phyloP scores from a whole-genome alignment of 169 alveolate species.

The Cystoisospora suis region DNA sequence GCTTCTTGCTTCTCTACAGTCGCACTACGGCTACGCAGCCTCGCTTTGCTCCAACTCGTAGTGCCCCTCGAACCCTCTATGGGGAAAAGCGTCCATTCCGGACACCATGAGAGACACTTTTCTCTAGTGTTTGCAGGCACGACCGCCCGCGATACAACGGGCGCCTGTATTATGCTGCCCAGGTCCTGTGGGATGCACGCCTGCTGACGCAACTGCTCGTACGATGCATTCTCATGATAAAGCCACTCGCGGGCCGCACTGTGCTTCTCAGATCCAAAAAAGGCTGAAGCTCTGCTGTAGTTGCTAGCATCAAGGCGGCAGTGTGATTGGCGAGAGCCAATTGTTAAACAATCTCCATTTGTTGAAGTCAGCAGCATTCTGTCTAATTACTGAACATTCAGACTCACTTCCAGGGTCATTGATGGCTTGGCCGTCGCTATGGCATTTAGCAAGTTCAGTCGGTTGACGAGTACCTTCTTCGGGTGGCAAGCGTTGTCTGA shows the following conservation, averaged over 20 bases:
- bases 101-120: too few species aligned
- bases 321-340: background rate
- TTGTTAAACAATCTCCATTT: background rate
- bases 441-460: background rate
- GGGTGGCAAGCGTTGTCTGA: background rate
- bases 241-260: background rate
- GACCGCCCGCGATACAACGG: too few species aligned
- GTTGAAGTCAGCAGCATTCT: background rate
- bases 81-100: too few species aligned
- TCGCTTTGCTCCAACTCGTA: too few species aligned
- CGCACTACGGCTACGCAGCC: too few species aligned
- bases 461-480: background rate
- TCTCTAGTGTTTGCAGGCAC: too few species aligned
- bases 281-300: background rate
- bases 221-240: too few species aligned
- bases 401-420: background rate
- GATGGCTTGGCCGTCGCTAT: conserved; percentile 6
- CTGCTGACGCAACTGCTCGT: too few species aligned
- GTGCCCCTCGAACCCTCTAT: too few species aligned
- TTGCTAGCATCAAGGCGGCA: background rate
- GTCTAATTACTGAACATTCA: background rate
- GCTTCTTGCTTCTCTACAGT: too few species aligned
- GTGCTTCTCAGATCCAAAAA: background rate
- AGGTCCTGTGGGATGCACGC: too few species aligned
- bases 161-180: too few species aligned